Evolutionary conservation across 2,329 filamentous ascomycete species (phyloP), one percentile per base, ranked within the genome.

Genomic region (Curvularia spicifera): DNA sequence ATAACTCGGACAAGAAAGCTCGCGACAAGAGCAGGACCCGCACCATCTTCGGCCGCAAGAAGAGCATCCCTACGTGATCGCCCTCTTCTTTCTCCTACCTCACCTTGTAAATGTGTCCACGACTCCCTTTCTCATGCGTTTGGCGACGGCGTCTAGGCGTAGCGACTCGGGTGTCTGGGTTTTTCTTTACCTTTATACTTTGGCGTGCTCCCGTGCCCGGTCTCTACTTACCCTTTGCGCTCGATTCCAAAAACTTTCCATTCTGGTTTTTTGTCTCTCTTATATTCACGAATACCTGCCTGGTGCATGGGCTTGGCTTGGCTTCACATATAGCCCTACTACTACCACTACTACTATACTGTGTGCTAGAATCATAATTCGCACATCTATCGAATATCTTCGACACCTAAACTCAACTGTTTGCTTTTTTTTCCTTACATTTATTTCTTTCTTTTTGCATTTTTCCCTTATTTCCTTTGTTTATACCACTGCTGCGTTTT

Each of bases 1-100:
- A 75, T 47, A 64, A 66, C n/a, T 68, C 71, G 10, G 71, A 75
- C 48, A 91, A 89, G 76, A 91, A 91, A 74, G 71, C 82, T 40
- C 85, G 89, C 60, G 91, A 89, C 78, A 94, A 93, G 79, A 92
- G 90, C 28, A 87, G 89, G 62, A 87, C 89, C 2, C 84, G 91
- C 67, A 87, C 85, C 60, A 88, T 94, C 69, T 94, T 94, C 76
- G 84, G 88, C 61, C 81, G 84, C 63, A 87, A 86, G 76, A 82
- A 84, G 74, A 77, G 73, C 63, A 54, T 67, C 46, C 70, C 69
- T 15, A 49, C 53, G 22, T 63, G 51, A 63, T 44, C 39, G 51
- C 49, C 33, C 51, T 52, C 26, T 10, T 46, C 28, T n/a, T 29
- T 24, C 44, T 31, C 44, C 7, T 12, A 20, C 44, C 28, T 20